phyloP scores from a whole-genome alignment of 352 stramenopile species.

The Pilasporangium apinafurcum region DNA sequence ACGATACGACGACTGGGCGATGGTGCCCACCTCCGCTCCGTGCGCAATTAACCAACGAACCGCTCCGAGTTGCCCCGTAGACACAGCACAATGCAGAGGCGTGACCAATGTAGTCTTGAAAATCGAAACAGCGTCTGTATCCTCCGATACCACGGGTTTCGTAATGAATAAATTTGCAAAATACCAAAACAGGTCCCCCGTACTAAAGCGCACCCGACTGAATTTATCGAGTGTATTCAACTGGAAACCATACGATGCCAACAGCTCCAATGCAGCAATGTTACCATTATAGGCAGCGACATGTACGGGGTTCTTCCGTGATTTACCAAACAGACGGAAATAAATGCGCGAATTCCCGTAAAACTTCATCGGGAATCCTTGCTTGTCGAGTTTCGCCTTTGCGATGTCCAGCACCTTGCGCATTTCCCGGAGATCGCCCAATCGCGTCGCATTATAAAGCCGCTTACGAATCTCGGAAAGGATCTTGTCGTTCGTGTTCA shows the following conservation, averaged over 20 bases:
- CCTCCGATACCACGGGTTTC: slow-evolving; percentile 31
- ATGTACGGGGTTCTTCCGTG: slow-evolving; percentile 76
- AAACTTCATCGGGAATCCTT: slow-evolving; percentile 51
- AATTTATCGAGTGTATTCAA: slow-evolving; percentile 74
- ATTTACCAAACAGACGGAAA: slow-evolving; percentile 50
- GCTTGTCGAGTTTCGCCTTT: slow-evolving; percentile 21
- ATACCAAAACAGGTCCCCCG: slow-evolving; percentile 79
- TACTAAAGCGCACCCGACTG: slow-evolving; percentile 68
- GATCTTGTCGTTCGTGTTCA: slow-evolving; percentile 47
- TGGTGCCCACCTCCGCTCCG: slow-evolving; percentile 40
- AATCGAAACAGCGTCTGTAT: slow-evolving; percentile 65
- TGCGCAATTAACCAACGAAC: slow-evolving; percentile 66
- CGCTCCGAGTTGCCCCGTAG: slow-evolving; percentile 54
- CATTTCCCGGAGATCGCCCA: slow-evolving; percentile 62
- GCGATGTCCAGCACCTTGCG: slow-evolving; percentile 53
- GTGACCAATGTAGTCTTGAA: slow-evolving; percentile 83
- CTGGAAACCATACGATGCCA: slow-evolving; percentile 47
- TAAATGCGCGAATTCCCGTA: slow-evolving; percentile 47
- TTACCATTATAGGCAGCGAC: slow-evolving; percentile 73
- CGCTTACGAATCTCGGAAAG: slow-evolving; percentile 54
- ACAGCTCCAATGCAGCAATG: slow-evolving; percentile 51
- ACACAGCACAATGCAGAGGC: slow-evolving; percentile 73
- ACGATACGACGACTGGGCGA: slow-evolving; percentile 56
- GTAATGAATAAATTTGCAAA: slow-evolving; percentile 69
- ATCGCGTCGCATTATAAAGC: slow-evolving; percentile 65